A percentile compares a stretch with the other conserved stretches of the same genome.
These are phyloP conservation scores for Puccinia polysora DNA, from an alignment of 1,284 basidiomycete genomes.

Conservation along the genomic window DNA sequence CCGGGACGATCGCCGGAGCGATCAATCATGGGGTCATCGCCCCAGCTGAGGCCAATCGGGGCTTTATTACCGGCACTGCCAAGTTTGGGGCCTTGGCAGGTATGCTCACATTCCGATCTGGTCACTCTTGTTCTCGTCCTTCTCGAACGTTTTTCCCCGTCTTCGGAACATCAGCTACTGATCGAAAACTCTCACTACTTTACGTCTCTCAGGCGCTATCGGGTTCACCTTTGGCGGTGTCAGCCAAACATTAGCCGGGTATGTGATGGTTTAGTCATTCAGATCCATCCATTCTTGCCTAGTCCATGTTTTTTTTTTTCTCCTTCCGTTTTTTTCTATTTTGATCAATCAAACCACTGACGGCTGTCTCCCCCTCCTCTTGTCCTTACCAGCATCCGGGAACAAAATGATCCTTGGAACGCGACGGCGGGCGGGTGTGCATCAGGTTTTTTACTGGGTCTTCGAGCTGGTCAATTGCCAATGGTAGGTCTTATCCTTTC, in stretches of 20 bases:
- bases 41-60: slow-evolving; percentile 36
- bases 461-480: slow-evolving; percentile 37
- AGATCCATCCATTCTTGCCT: background rate
- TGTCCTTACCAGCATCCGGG: slow-evolving; percentile 5
- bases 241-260: slow-evolving; percentile 30
- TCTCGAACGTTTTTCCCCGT: background rate
- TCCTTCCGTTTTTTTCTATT: no score
- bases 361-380: background rate
- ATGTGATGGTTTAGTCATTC: background rate
- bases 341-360: background rate
- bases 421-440: slow-evolving; percentile 40
- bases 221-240: slow-evolving; percentile 40
- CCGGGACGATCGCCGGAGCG: slow-evolving; percentile 30
- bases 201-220: slow-evolving; percentile 19
- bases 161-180: background rate
- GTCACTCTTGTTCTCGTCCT: background rate
- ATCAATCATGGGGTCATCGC: slow-evolving; percentile 42
- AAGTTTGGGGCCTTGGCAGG: slow-evolving; percentile 39
- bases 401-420: slow-evolving; percentile 43
- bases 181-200: background rate
- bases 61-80: slow-evolving; percentile 22
- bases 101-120: background rate
- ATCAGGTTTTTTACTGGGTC: slow-evolving; percentile 41
- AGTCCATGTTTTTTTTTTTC: background rate
- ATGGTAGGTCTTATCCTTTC: slow-evolving; percentile 16